phyloP scores from a whole-genome alignment of 2,329 filamentous ascomycete genomes.

The Ceratocystis variospora region DNA sequence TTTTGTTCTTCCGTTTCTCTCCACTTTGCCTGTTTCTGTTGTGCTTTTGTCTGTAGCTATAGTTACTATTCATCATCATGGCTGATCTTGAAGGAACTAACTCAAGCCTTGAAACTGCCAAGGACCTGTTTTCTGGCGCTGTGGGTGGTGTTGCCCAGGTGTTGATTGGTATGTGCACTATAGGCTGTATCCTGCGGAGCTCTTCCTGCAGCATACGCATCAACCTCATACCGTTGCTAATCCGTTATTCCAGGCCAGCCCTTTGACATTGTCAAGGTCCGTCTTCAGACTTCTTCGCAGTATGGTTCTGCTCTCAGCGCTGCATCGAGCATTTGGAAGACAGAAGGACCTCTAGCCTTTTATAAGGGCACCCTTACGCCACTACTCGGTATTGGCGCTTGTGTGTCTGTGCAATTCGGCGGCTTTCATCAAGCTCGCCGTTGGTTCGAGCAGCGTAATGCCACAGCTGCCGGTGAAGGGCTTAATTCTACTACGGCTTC shows the following conservation, averaged over 20 bases:
- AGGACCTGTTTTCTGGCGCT: conserved; percentile 84
- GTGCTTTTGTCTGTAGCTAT: too few species aligned
- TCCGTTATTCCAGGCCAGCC: conserved; percentile 41
- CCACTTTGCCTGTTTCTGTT: not conserved
- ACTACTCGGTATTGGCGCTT: conserved; percentile 88
- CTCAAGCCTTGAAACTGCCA: conserved; percentile 48
- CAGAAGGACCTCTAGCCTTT: conserved; percentile 82
- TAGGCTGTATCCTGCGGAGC: conserved; percentile 16
- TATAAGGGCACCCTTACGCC: conserved; percentile 98
- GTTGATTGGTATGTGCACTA: conserved; percentile 58
- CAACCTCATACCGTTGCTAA: not conserved
- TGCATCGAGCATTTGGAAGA: conserved; percentile 69
- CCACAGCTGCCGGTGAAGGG: conserved; percentile 25
- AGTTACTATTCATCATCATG: conserved; percentile 5
- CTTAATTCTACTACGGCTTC: conserved; percentile 34
- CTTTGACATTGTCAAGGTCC: conserved; percentile 93
- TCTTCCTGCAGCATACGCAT: too few species aligned
- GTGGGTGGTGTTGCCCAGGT: conserved; percentile 90
- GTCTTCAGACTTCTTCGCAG: conserved; percentile 74
- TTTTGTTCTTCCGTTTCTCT: not conserved
- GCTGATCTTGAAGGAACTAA: conserved; percentile 17
- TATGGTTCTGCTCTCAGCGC: conserved; percentile 71
- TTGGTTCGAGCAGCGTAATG: conserved; percentile 65
- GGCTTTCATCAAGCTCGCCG: conserved; percentile 89
- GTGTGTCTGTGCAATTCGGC: conserved; percentile 96